A percentile compares a stretch with the other conserved stretches of the same genome.
These are phyloP conservation scores for Tricholoma saponaceum DNA, from an alignment of 768 basidiomycete genomes.

Conservation along the genomic window DNA sequence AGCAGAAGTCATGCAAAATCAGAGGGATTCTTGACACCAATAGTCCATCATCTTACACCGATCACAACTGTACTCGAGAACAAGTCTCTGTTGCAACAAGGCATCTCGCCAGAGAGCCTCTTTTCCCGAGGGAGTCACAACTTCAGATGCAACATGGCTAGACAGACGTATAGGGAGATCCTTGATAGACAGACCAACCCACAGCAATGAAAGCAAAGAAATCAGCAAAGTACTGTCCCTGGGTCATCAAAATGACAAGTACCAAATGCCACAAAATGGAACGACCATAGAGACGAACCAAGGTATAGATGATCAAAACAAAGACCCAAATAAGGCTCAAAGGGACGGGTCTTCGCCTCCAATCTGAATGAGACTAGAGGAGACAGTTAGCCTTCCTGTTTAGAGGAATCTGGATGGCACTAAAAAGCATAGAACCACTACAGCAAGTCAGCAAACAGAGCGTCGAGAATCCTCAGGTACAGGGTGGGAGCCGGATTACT, in stretches of 20 bases:
- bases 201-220: conserved; percentile 3
- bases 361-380: conserved; percentile 18
- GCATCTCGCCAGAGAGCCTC: conserved; percentile 6
- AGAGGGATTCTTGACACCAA: background rate
- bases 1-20: conserved; percentile 1
- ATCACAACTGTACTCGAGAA: conserved; percentile 41
- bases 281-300: conserved; percentile 11
- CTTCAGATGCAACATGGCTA: conserved; percentile 23
- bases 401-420: conserved; percentile 22
- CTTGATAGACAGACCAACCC: background rate
- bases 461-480: conserved; percentile 20
- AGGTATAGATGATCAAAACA: conserved; percentile 8
- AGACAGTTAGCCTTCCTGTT: conserved; percentile 10
- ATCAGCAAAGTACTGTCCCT: background rate
- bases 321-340: conserved; percentile 7
- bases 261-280: background rate
- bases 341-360: conserved; percentile 16
- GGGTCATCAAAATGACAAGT: conserved; percentile 8
- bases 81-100: conserved; percentile 49
- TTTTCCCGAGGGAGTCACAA: conserved; percentile 39
- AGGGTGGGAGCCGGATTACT: conserved; percentile 35
- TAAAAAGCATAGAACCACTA: conserved; percentile 11
- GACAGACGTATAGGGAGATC: conserved; percentile 23
- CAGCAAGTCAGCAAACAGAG: conserved; percentile 16
- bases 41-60: conserved; percentile 12